phyloP scores from a whole-genome alignment of 306 rosid species.

The Prunus dulcis region DNA sequence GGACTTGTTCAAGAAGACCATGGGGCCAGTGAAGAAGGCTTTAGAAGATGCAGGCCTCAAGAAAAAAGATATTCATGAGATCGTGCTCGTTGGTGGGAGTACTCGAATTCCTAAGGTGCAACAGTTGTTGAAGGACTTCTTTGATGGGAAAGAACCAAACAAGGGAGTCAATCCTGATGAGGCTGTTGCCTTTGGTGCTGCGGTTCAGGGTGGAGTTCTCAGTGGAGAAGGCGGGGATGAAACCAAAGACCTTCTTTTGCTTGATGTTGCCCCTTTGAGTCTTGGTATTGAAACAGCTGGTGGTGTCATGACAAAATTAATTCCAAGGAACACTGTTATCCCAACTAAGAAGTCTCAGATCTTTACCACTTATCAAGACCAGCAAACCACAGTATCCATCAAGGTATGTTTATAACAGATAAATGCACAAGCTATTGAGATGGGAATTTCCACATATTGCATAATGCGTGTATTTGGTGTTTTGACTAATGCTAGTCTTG shows the following conservation, averaged over 20 bases:
- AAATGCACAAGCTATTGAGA: neutral
- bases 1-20: conserved; percentile 56
- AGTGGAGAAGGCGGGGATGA: conserved; percentile 45
- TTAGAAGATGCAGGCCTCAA: conserved; percentile 42
- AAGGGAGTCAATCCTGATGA: conserved; percentile 62
- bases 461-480: neutral
- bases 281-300: conserved; percentile 58
- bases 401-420: conserved; percentile 17
- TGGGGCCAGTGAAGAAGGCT: conserved; percentile 56
- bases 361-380: conserved; percentile 56
- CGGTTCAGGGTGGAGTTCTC: conserved; percentile 52
- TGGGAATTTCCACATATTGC: neutral
- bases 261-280: conserved; percentile 54
- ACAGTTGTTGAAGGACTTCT: conserved; percentile 45
- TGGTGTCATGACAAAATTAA: conserved; percentile 59
- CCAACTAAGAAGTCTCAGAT: conserved; percentile 52
- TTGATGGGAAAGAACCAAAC: conserved; percentile 56
- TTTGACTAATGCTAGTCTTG: neutral
- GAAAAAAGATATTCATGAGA: conserved; percentile 45
- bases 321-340: conserved; percentile 50
- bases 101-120: conserved; percentile 58
- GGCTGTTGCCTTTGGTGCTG: conserved; percentile 60
- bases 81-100: conserved; percentile 56
- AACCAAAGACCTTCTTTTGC: conserved; percentile 37
- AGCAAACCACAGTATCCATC: conserved; percentile 49